Evolutionary conservation across 228 moss, liverwort and hornwort species (phyloP).

Genomic region (Sphagnum magellanicum): DNA sequence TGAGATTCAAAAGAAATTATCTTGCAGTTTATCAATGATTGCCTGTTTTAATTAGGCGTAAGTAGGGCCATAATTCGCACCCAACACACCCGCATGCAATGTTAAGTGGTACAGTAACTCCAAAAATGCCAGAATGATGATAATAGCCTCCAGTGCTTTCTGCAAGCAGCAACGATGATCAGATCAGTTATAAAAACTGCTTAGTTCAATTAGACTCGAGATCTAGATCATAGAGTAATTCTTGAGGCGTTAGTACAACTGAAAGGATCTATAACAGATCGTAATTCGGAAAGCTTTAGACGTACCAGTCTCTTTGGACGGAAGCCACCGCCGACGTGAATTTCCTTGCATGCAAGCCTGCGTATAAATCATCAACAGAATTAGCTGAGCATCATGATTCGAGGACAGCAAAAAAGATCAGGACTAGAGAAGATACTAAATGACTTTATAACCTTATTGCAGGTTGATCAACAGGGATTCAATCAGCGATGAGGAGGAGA

Average conservation of each 20-base stretch:
- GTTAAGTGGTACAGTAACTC: slow-evolving; percentile 22
- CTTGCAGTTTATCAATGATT: too few species aligned
- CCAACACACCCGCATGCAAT: slow-evolving; percentile 18
- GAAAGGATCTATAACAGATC: background rate
- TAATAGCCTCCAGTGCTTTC: slow-evolving; percentile 17
- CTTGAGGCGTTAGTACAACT: background rate
- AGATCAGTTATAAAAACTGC: background rate
- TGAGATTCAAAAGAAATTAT: too few species aligned
- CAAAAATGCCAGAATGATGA: slow-evolving; percentile 14
- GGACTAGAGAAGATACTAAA: background rate
- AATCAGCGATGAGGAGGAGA: background rate
- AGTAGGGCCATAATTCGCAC: slow-evolving; percentile 7
- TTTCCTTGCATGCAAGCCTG: slow-evolving; percentile 32
- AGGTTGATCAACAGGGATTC: background rate
- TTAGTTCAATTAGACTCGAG: background rate
- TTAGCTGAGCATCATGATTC: background rate
- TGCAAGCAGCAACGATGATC: slow-evolving; percentile 7
- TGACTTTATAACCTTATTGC: background rate
- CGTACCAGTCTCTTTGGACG: slow-evolving; percentile 17
- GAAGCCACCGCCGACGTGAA: slow-evolving; percentile 7
- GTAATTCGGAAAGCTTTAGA: background rate
- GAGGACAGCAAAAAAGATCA: background rate
- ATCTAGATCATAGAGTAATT: background rate
- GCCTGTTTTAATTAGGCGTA: background rate
- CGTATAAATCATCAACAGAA: background rate